A percentile compares a stretch with the other conserved stretches of the same genome.
phyloP scores from a whole-genome alignment of 345 rosid genomes.

The Fremontodendron californicum region DNA sequence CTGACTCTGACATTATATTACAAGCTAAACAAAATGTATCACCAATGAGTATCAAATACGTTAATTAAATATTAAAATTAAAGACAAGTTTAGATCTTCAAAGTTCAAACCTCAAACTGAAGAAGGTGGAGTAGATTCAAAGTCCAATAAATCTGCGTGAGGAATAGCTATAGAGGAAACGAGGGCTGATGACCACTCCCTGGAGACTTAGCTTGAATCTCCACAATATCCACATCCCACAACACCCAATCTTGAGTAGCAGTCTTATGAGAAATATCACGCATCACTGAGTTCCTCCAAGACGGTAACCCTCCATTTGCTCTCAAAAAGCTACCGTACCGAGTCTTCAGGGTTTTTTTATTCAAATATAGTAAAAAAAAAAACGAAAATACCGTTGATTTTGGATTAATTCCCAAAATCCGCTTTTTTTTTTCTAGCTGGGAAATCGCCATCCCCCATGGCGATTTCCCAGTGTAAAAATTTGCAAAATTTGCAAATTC shows the following conservation, averaged over 20 bases:
- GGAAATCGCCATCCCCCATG: no score
- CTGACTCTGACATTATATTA: neutral
- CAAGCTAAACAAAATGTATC: neutral
- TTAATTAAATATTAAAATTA: neutral
- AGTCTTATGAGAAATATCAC: no score
- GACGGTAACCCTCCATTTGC: constrained; percentile 68
- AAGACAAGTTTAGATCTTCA: constrained; percentile 15
- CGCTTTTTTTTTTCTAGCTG: no score
- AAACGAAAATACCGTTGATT: no score
- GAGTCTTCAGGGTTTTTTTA: constrained; percentile 55
- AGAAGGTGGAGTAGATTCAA: constrained; percentile 42
- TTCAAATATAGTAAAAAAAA: no score
- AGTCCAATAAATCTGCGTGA: constrained; percentile 39
- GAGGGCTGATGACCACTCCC: constrained; percentile 2
- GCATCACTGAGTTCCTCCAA: no score
- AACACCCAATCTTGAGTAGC: no score
- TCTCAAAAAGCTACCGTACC: constrained; percentile 56
- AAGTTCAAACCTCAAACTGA: constrained; percentile 35
- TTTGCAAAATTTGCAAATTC: no score
- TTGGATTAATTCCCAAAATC: no score
- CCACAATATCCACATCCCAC: no score
- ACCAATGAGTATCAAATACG: neutral
- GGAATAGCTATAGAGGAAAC: constrained; percentile 21
- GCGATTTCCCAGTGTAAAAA: no score
- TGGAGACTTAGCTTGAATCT: no score